Evolutionary conservation across 2,329 filamentous ascomycete species (phyloP).

Genomic region (Paraphoma chrysanthemicola): DNA sequence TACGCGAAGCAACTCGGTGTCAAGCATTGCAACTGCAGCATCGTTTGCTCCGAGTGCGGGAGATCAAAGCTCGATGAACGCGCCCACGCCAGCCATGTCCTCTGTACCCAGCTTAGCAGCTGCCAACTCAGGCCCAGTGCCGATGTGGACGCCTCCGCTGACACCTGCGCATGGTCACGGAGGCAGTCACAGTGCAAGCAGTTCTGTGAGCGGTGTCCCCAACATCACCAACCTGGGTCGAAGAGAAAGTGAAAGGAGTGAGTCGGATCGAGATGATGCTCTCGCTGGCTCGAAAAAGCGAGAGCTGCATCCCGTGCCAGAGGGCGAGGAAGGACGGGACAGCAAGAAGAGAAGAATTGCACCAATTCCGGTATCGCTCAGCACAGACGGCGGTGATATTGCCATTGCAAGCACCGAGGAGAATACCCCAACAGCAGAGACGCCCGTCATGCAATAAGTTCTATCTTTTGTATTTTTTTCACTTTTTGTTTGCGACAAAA

Average conservation of each 20-base stretch:
- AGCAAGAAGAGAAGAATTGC: conserved; percentile 56
- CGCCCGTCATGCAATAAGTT: conserved; percentile 20
- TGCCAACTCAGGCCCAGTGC: conserved; percentile 68
- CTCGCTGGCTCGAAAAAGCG: conserved; percentile 41
- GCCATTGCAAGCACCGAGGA: conserved; percentile 42
- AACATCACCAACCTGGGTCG: conserved; percentile 36
- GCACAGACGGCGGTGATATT: conserved; percentile 27
- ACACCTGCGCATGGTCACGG: conserved; percentile 67
- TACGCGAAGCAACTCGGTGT: conserved; percentile 83
- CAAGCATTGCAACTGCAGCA: conserved; percentile 75
- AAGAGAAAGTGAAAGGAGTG: conserved; percentile 44
- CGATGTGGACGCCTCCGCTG: conserved; percentile 88
- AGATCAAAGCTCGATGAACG: conserved; percentile 63
- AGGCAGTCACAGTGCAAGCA: conserved; percentile 61
- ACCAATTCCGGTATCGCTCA: conserved; percentile 51
- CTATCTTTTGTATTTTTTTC: conserved; percentile 8
- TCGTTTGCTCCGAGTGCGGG: conserved; percentile 50
- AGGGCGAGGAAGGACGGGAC: conserved; percentile 41
- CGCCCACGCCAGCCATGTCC: conserved; percentile 79
- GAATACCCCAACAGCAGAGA: conserved; percentile 30
- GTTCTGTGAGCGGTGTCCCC: conserved; percentile 59
- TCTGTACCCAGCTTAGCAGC: conserved; percentile 79
- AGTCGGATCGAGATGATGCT: conserved; percentile 45
- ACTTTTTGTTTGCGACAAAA: not conserved
- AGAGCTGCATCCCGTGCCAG: conserved; percentile 45